Base-by-base conservation (phyloP, 2,329 filamentous ascomycete species). In the Penicillium aurantiogriseum region DNA sequence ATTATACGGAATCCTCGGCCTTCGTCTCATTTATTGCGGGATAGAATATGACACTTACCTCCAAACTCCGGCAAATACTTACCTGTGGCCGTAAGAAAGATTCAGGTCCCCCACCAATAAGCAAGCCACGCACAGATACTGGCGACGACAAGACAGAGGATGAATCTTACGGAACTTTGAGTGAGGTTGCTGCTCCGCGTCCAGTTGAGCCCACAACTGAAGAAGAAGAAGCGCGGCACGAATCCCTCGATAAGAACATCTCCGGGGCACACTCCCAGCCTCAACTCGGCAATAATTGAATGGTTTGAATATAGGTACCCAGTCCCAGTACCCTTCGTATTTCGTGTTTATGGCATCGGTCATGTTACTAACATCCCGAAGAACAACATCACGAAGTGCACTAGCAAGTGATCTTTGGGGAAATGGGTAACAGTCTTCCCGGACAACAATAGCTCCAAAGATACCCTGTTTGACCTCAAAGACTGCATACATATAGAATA, bases 261-360 rank as follows among this genome's bases (percentile, higher is more conserved):
- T 40, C 48, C 2, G 6, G 17, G 2, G 5, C 40, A 21, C 48
- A 46, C 15, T 46, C 35, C 17, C 27, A 29, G 0, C 48, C 54
- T 33, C 48, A 53, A 35, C 54, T 56, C 5, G 21, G 35, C 23
- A 56, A 56, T 31, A 56, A 56, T 35, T 56, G 17, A 56, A 27
- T 43, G 29, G 3, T 17, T 19, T 35, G 15, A 19, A 8, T 2
- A 19, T 1, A 33, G 5, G 4, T 36, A 25, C 10, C 25, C 17
- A 17, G 35, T 27, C 2, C 8, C 10, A 2, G 5, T 6, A 15
- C 31, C 15, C 6, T 33, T 13, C 1, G 1, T 17, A 1, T 9
- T 8, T 8, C 3, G 15, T 5, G 7, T n/a, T 43, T 21, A 10
- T 17, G 15, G 5, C 2, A 7, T 19, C 2, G 3, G 38, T 0